Evolutionary conservation across 2,329 filamentous ascomycete genomes (phyloP).

Genomic region (Zymoseptoria ardabiliae): DNA sequence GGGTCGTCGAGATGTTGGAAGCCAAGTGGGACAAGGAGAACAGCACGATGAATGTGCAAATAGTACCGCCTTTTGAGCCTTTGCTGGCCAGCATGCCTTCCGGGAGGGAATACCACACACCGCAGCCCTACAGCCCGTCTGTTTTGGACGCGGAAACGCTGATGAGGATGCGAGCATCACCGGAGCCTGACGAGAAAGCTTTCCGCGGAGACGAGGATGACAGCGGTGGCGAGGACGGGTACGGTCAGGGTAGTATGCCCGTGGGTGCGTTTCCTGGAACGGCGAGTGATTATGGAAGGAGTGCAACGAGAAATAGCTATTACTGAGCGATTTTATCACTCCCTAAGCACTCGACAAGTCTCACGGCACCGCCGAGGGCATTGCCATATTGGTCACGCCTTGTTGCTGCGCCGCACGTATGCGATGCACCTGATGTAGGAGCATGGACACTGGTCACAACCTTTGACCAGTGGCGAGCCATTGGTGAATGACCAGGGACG

Average conservation of each 20-base stretch:
- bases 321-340: constrained; percentile 10
- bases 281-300: constrained; percentile 23
- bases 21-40: constrained; percentile 89
- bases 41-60: constrained; percentile 81
- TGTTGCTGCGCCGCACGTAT: neutral
- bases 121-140: constrained; percentile 61
- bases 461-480: neutral
- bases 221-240: constrained; percentile 37
- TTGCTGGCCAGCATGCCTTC: constrained; percentile 75
- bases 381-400: neutral
- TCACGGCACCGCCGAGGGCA: neutral
- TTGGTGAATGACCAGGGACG: neutral
- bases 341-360: too few species aligned
- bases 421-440: neutral
- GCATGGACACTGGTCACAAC: neutral
- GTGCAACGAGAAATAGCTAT: constrained; percentile 25
- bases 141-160: constrained; percentile 58
- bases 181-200: constrained; percentile 40
- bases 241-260: constrained; percentile 21
- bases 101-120: constrained; percentile 73
- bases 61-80: constrained; percentile 63
- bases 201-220: constrained; percentile 41
- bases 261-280: constrained; percentile 49
- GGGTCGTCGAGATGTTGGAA: constrained; percentile 80
- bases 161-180: constrained; percentile 49